phyloP scores from a whole-genome alignment of 257 asterid genomes.

The Solanum pennellii region DNA sequence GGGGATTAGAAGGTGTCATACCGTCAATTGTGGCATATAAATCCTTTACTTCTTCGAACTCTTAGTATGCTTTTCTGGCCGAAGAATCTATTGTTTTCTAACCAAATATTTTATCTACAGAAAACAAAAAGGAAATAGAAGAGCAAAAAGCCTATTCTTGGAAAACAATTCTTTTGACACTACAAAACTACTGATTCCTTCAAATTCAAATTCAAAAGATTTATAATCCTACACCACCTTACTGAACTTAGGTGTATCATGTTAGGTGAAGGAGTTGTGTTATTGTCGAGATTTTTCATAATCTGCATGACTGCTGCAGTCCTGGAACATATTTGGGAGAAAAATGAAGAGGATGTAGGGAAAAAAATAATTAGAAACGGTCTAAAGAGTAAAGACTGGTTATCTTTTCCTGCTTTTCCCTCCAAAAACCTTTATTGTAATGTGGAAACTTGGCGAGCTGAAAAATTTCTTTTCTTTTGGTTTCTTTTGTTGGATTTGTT shows the following conservation, averaged over 20 bases:
- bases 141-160: neutral
- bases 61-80: neutral
- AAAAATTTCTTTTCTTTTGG: neutral
- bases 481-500: slow-evolving; percentile 9
- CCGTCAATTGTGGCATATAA: neutral
- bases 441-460: neutral
- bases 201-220: neutral
- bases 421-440: neutral
- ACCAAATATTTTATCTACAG: neutral
- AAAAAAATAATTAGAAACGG: neutral
- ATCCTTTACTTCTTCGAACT: neutral
- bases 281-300: neutral
- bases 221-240: neutral
- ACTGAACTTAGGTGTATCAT: neutral
- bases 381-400: neutral
- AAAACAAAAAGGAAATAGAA: neutral
- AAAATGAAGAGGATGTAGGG: neutral
- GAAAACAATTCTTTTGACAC: neutral
- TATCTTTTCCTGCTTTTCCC: neutral
- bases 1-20: neutral
- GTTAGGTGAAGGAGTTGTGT: neutral
- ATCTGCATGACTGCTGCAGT: neutral
- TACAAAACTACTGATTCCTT: neutral
- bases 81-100: neutral
- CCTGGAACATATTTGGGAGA: neutral